phyloP scores from a whole-genome alignment of 768 basidiomycete genomes.

The Vishniacozyma victoriae region DNA sequence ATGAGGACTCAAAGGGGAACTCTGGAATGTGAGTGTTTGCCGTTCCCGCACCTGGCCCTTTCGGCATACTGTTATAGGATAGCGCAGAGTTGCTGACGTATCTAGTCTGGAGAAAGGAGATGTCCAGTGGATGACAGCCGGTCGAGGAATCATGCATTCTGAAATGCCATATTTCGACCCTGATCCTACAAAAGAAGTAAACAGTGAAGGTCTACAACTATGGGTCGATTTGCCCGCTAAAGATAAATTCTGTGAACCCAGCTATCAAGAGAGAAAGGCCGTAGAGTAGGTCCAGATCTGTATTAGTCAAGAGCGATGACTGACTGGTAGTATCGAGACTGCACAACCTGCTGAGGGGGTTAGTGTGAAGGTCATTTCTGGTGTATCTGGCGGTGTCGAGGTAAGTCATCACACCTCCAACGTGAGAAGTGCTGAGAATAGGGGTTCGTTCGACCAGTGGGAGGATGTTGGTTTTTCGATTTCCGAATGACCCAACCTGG shows the following conservation, averaged over 20 bases:
- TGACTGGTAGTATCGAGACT: slow-evolving; percentile 52
- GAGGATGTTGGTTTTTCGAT: slow-evolving; percentile 92
- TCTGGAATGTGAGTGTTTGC: slow-evolving; percentile 27
- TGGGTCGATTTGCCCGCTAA: slow-evolving; percentile 49
- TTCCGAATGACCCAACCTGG: slow-evolving; percentile 61
- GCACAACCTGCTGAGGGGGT: slow-evolving; percentile 43
- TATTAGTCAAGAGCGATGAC: slow-evolving; percentile 9
- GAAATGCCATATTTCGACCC: slow-evolving; percentile 73
- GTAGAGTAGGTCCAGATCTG: slow-evolving; percentile 40
- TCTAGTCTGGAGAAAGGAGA: slow-evolving; percentile 60
- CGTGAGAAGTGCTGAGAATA: slow-evolving; percentile 8
- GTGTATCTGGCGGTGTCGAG: slow-evolving; percentile 78
- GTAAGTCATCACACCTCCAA: no score
- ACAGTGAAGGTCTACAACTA: slow-evolving; percentile 78
- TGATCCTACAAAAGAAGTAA: slow-evolving; percentile 53
- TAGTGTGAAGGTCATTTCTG: slow-evolving; percentile 78
- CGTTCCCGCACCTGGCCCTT: slow-evolving; percentile 58
- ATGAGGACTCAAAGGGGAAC: slow-evolving; percentile 78
- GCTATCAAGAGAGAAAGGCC: slow-evolving; percentile 43
- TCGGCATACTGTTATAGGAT: background rate
- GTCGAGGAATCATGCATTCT: slow-evolving; percentile 40
- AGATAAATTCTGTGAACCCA: slow-evolving; percentile 66
- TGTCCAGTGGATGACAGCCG: slow-evolving; percentile 80
- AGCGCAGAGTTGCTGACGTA: slow-evolving; percentile 3
- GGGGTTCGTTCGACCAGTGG: slow-evolving; percentile 81